Evolutionary conservation across 169 alveolate species (phyloP), one percentile per base, ranked within the genome.

Genomic region (Plasmodium adleri): DNA sequence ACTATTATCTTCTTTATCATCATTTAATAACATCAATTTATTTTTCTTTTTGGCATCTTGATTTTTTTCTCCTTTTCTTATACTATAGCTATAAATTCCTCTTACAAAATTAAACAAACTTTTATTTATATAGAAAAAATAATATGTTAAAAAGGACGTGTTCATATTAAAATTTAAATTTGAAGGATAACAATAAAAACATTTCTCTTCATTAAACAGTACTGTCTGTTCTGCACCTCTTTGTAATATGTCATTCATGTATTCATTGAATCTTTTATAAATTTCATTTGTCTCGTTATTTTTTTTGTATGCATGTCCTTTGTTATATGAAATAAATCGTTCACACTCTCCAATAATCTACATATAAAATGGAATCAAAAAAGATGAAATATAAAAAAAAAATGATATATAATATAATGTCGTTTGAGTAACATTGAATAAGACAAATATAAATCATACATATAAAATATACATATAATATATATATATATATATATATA

Each of bases 191-290:
- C 15, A 15, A 70, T 17, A 78, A 22, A 78, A 71, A 45, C 13
- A 7, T 59, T 78, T 78, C 1, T 66, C 89, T 26, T 78, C 89
- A 24, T 58, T 52, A 64, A 78, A 78, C 7, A 43, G 3, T 9
- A 49, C 17, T 32, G 89, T 78, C 15, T 78, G 89, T 47, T 78
- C 89, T 6, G 76, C 89, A 50, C 89, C 89, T 70, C 89, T 78
- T 28, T 64, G 89, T 20, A 78, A 24, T 5, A 78, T 78, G 28
- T 78, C 89, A 39, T 66, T 66, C 24, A 78, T 32, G 47, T 78
- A 78, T 32, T 78, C 89, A 28, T 45, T 78, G 22, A 26, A 28
- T 59, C 9, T 54, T 22, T 52, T 78, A 59, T 66, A 70, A 1
- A 73, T 73, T 28, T 78, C 71, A 0, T 50, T 73, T 17, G n/a